Percentiles rank a stretch among this genome's conserved stretches.
Conservation (phyloP, 441 rosid species). For the Adansonia madagascariensis region DNA sequence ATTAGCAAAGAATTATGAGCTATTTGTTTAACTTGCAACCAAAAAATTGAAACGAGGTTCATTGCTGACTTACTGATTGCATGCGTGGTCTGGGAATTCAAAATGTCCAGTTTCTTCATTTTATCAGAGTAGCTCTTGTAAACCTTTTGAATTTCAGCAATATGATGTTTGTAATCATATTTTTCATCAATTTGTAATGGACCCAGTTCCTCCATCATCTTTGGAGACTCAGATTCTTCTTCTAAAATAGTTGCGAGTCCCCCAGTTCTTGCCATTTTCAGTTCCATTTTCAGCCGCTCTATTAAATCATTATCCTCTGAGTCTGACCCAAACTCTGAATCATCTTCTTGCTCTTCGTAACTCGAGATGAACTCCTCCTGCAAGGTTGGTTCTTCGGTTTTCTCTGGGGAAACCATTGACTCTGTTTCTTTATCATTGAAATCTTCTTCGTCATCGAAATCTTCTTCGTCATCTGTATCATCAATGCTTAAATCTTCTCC, state of each 20-base stretch:
- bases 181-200: conserved; percentile 61
- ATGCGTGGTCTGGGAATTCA: conserved; percentile 50
- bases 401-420: conserved; percentile 5
- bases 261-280: conserved; percentile 64
- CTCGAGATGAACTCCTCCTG: conserved; percentile 29
- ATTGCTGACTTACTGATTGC: conserved; percentile 55
- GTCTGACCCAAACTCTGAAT: conserved; percentile 46
- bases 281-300: conserved; percentile 61
- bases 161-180: conserved; percentile 48
- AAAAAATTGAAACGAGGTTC: neutral
- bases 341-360: conserved; percentile 37
- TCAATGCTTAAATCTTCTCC: conserved; percentile 13
- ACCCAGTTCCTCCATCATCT: conserved; percentile 45
- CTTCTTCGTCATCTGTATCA: conserved; percentile 10
- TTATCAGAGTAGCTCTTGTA: conserved; percentile 63
- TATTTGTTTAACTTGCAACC: neutral
- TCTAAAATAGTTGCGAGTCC: conserved; percentile 80
- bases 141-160: conserved; percentile 62
- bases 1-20: neutral
- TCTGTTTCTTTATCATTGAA: neutral
- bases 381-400: conserved; percentile 26
- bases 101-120: conserved; percentile 53
- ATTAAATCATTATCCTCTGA: conserved; percentile 47
- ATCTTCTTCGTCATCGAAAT: neutral
- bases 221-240: conserved; percentile 68